A percentile compares a stretch with the other conserved stretches of the same genome.
Conservation (phyloP, 2,329 filamentous ascomycete genomes). For the Pseudogymnoascus sp. region DNA sequence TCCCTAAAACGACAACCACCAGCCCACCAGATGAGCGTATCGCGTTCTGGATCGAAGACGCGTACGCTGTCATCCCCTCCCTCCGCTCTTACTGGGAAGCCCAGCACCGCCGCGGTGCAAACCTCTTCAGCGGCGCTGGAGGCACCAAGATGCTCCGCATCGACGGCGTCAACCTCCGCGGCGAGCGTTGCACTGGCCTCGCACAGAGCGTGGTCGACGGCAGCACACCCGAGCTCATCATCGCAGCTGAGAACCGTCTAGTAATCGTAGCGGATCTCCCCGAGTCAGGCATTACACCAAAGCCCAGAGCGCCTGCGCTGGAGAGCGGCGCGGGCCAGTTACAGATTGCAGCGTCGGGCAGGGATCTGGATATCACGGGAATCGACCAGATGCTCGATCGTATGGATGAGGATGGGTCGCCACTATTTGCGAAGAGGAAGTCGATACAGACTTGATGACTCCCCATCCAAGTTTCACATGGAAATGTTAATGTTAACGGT, state of each 20-base stretch:
- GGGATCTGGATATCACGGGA: conserved; percentile 51
- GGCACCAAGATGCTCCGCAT: conserved; percentile 21
- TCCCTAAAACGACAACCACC: conserved; percentile 20
- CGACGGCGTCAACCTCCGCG: conserved; percentile 25
- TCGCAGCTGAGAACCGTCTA: conserved; percentile 27
- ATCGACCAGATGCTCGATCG: conserved; percentile 52
- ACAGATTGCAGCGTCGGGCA: conserved; percentile 17
- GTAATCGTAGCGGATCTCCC: conserved; percentile 18
- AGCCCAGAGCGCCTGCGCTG: neutral
- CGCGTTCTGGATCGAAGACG: conserved; percentile 27
- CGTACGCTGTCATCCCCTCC: conserved; percentile 24
- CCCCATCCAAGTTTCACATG: neutral
- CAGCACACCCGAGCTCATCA: conserved; percentile 20
- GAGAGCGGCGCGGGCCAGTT: conserved; percentile 17
- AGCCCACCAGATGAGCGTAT: conserved; percentile 25
- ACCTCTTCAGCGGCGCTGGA: conserved; percentile 18
- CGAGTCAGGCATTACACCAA: conserved; percentile 9
- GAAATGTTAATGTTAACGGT: neutral
- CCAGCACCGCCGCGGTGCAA: conserved; percentile 18
- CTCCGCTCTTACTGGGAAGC: conserved; percentile 27
- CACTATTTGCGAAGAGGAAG: conserved; percentile 40
- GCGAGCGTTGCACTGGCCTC: conserved; percentile 26
- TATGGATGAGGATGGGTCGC: conserved; percentile 37
- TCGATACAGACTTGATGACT: conserved; percentile 13
- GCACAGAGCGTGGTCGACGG: conserved; percentile 20